These are phyloP conservation scores for Serendipita sp. DNA, from an alignment of 1,284 basidiomycete species.

Conservation along the genomic window DNA sequence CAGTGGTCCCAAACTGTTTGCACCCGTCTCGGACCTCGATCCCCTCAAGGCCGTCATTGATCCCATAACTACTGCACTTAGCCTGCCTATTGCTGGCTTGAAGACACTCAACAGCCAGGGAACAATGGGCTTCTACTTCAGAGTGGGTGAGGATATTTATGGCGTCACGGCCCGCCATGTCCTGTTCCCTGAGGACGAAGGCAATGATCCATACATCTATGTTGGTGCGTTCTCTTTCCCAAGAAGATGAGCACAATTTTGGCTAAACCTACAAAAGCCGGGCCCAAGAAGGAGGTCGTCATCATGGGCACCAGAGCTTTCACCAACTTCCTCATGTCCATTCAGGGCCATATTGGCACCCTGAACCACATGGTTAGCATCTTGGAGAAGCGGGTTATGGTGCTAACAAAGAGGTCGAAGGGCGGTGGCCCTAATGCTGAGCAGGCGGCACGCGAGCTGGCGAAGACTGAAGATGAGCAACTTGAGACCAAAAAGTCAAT, in stretches of 20 bases:
- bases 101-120: slow-evolving; percentile 21
- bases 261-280: not conserved
- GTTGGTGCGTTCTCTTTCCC: slow-evolving; percentile 18
- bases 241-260: not conserved
- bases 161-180: slow-evolving; percentile 24
- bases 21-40: slow-evolving; percentile 20
- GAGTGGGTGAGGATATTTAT: slow-evolving; percentile 22
- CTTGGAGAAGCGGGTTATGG: slow-evolving; percentile 15
- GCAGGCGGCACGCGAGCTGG: slow-evolving; percentile 11
- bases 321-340: slow-evolving; percentile 20
- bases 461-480: not conserved
- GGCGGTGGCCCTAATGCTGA: slow-evolving; percentile 3
- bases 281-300: slow-evolving; percentile 25
- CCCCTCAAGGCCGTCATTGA: slow-evolving; percentile 24
- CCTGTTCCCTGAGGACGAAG: slow-evolving; percentile 20
- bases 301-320: slow-evolving; percentile 25
- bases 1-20: slow-evolving; percentile 21
- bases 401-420: slow-evolving; percentile 11
- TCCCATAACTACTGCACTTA: slow-evolving; percentile 14
- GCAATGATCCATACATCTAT: slow-evolving; percentile 19
- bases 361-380: slow-evolving; percentile 14
- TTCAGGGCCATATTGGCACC: slow-evolving; percentile 22
- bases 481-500: slow-evolving; percentile 9
- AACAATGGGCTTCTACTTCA: slow-evolving; percentile 26
- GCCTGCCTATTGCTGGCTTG: slow-evolving; percentile 16